Evolutionary conservation across 306 rosid genomes (phyloP).

Genomic region (Begonia loranthoides): DNA sequence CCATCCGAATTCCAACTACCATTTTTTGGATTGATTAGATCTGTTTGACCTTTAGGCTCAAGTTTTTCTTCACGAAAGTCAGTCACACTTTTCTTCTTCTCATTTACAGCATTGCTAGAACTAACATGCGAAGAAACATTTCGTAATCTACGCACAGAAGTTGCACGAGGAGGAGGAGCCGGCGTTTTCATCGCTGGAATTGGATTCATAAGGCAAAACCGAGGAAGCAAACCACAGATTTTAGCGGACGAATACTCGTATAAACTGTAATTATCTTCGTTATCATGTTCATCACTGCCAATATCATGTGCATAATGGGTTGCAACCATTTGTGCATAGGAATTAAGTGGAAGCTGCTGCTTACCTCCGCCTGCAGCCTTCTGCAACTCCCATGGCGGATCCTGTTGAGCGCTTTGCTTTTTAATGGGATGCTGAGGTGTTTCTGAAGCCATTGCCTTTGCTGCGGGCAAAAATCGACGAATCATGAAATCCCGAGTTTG

Average conservation of each 20-base stretch:
- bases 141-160: slow-evolving; percentile 24
- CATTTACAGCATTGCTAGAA: slow-evolving; percentile 16
- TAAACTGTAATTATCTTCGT: slow-evolving; percentile 16
- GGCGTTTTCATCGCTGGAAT: slow-evolving; percentile 40
- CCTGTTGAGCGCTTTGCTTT: slow-evolving; percentile 29
- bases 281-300: slow-evolving; percentile 31
- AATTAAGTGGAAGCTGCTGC: slow-evolving; percentile 16
- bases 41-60: slow-evolving; percentile 9
- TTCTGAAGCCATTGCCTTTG: slow-evolving; percentile 70
- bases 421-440: slow-evolving; percentile 33
- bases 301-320: slow-evolving; percentile 20
- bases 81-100: slow-evolving; percentile 1
- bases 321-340: slow-evolving; percentile 19
- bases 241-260: slow-evolving; percentile 18
- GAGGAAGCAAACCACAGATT: slow-evolving; percentile 46
- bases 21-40: slow-evolving; percentile 8
- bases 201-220: slow-evolving; percentile 39
- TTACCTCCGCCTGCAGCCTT: slow-evolving; percentile 19
- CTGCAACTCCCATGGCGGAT: slow-evolving; percentile 35
- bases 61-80: slow-evolving; percentile 4
- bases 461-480: slow-evolving; percentile 80
- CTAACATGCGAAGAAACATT: slow-evolving; percentile 20
- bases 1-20: slow-evolving; percentile 10
- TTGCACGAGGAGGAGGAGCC: slow-evolving; percentile 14
- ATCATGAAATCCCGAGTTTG: slow-evolving; percentile 63